Evolutionary conservation across 345 rosid genomes (phyloP).

Genomic region (Microcos paniculata): DNA sequence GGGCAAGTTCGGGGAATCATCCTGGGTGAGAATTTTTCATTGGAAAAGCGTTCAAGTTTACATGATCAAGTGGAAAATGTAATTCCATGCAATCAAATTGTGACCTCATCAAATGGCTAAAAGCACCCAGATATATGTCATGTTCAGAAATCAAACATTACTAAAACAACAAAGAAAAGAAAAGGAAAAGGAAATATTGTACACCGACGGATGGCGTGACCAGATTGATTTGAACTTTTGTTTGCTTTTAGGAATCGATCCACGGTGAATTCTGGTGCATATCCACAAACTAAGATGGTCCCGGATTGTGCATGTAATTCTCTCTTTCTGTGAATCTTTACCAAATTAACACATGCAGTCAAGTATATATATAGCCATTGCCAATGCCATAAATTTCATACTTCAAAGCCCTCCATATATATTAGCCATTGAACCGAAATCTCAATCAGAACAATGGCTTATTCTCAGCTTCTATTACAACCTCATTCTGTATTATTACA

Average conservation of each 20-base stretch:
- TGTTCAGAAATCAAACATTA: not conserved
- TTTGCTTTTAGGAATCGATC: slow-evolving; percentile 6
- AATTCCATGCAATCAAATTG: not conserved
- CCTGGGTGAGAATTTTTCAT: not conserved
- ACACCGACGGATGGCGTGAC: not conserved
- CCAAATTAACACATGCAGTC: not conserved
- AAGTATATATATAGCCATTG: not conserved
- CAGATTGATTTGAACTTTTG: not conserved
- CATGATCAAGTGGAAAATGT: not conserved
- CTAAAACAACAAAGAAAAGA: not conserved
- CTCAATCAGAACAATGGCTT: not conserved
- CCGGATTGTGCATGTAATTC: not conserved
- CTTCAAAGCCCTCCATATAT: not conserved
- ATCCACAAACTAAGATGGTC: not conserved
- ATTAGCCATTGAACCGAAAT: not conserved
- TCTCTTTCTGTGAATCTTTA: not conserved
- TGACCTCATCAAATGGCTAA: not conserved
- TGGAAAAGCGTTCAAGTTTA: not conserved
- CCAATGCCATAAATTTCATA: not conserved
- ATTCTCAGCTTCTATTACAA: slow-evolving; percentile 10
- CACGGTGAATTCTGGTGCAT: not conserved
- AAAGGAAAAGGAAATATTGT: not conserved
- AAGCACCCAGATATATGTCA: not conserved
- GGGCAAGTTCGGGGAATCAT: slow-evolving; percentile 12
- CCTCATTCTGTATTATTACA: slow-evolving; percentile 20